phyloP scores from a whole-genome alignment of 2,329 filamentous ascomycete species.

The Catunica adiposa region DNA sequence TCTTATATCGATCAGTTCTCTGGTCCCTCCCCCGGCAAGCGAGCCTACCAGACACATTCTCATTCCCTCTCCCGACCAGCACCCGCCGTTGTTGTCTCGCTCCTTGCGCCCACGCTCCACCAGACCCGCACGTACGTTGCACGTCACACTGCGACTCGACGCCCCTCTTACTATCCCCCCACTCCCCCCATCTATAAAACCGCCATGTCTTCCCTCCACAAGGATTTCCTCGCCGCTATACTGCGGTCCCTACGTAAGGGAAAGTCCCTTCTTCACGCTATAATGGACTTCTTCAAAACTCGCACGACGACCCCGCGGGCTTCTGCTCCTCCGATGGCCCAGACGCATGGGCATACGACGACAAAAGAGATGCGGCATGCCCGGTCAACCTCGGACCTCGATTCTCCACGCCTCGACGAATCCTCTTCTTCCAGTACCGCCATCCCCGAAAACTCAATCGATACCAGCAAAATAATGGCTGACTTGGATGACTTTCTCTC shows the following conservation, averaged over 20 bases:
- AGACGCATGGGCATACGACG: neutral
- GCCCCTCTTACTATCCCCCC: neutral
- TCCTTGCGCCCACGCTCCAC: neutral
- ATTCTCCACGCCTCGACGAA: conserved; percentile 4
- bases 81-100: neutral
- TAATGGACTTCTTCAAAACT: conserved; percentile 24
- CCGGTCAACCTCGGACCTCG: neutral
- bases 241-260: conserved; percentile 42
- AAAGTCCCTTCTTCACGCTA: conserved; percentile 40
- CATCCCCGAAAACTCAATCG: conserved; percentile 3
- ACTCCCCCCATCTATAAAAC: neutral
- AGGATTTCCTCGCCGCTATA: conserved; percentile 36
- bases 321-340: conserved; percentile 23
- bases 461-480: neutral
- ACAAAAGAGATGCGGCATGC: neutral
- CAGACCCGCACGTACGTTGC: neutral
- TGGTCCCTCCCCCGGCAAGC: too few species aligned
- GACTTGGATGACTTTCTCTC: conserved; percentile 36
- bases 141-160: neutral
- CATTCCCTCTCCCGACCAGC: neutral
- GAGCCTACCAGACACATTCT: too few species aligned
- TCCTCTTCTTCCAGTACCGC: conserved; percentile 12
- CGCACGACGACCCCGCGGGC: conserved; percentile 30
- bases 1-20: neutral
- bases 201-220: conserved; percentile 38